These are phyloP conservation scores for Phytophthora constricta DNA, from an alignment of 352 stramenopile genomes.

Conservation along the genomic window DNA sequence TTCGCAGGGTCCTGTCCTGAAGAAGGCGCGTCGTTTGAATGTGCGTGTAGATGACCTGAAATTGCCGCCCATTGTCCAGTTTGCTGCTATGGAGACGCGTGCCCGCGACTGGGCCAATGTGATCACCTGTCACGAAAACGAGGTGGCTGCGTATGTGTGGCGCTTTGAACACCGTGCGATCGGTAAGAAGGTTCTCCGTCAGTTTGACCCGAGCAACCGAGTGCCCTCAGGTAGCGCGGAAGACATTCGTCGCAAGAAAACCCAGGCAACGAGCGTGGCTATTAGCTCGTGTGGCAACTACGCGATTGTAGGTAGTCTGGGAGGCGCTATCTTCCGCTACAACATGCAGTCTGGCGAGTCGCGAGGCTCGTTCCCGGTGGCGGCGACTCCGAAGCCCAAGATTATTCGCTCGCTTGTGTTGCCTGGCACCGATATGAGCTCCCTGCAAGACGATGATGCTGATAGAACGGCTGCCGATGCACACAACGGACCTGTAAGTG, in stretches of 20 bases:
- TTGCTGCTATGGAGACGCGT: conserved; percentile 91
- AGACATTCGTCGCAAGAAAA: conserved; percentile 68
- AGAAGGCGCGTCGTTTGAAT: conserved; percentile 91
- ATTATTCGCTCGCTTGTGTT: conserved; percentile 73
- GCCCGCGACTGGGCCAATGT: conserved; percentile 94
- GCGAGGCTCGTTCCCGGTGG: conserved; percentile 90
- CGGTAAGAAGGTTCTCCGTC: conserved; percentile 91
- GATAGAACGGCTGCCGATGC: conserved; percentile 40
- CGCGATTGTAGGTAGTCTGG: conserved; percentile 92
- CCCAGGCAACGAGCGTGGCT: conserved; percentile 70
- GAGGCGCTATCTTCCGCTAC: conserved; percentile 94
- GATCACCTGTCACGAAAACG: conserved; percentile 94
- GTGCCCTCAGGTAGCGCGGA: conserved; percentile 65
- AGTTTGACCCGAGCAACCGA: conserved; percentile 83
- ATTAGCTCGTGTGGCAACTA: conserved; percentile 95
- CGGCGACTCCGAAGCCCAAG: conserved; percentile 68
- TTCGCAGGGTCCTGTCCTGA: conserved; percentile 91
- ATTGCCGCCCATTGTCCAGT: conserved; percentile 91
- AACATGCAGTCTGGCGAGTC: conserved; percentile 95
- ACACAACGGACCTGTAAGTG: conserved; percentile 85
- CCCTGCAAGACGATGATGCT: conserved; percentile 42
- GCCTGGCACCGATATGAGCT: conserved; percentile 47
- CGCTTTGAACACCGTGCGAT: conserved; percentile 93
- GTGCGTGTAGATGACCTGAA: conserved; percentile 88
- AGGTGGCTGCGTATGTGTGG: conserved; percentile 95